Base-by-base conservation (phyloP, 2,329 filamentous ascomycete genomes). In the Thermomyces lanuginosus region DNA sequence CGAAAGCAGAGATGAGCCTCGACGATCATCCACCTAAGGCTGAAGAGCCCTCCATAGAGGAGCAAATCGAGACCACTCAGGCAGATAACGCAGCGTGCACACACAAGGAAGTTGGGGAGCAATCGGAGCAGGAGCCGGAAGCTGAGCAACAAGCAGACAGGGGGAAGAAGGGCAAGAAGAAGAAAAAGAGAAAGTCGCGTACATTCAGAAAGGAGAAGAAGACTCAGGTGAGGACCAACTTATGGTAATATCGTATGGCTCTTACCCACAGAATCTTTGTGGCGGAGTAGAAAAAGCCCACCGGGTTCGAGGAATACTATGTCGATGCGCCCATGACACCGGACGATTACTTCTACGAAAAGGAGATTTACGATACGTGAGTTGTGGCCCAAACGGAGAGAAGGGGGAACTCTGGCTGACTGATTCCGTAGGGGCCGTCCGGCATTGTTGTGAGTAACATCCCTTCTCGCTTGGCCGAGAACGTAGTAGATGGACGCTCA, bases 281-380 rank as follows among this genome's bases (percentile, higher is more conserved):
- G 7, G 24, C 36, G 13, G 33, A 12, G 24, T 34, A 61, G 55
- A 46, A 41, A 24, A 54, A 57, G 32, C 58, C 60, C 4, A 76
- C 69, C 4, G 79, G 79, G 0, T 84, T 83, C 32, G 79, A 84
- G 67, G 75, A 83, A 35, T 81, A 71, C 48, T 89, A 70, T 45
- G 72, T 77, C 8, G 86, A 95, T 48, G 64, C 74, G 1, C 83
- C 83, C 0, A 55, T 91, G 34, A 84, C 76, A 0, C 72, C 75
- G 0, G 63, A 61, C 0, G 73, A 92, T 43, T 64, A 69, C 25
- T 53, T 63, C 3, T 63, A 76, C 26, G 79, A 92, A 43, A 56
- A 64, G 11, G 60, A 66, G 8, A 56, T 89, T 13, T 98, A 92
- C 44, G 49, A 69, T 36, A 47, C 56, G 60, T 78, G 58, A 48